Base-by-base conservation (phyloP, 805 yeast species). In the Ogataea methanolica region DNA sequence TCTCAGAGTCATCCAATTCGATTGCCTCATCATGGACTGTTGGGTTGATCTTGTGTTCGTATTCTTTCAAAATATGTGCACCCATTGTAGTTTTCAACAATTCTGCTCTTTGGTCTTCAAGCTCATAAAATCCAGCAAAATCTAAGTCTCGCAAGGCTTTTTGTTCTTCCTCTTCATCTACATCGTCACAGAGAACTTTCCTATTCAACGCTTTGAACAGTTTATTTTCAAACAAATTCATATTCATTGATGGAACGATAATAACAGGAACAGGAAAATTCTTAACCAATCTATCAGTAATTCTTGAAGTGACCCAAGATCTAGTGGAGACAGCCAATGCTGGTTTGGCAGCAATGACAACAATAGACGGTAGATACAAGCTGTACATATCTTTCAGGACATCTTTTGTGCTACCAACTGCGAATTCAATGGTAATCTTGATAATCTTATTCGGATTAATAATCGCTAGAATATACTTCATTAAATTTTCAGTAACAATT, bases 201-300 rank as follows among this genome's bases (percentile, higher is more conserved):
- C 62, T 50, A 39, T 59, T 58, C 37, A 70, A 41, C 8, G 65
- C 60, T 15, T 63, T 65, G 45, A 74, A 73, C 35, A 81, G 57
- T 12, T 65, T 56, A 4, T 53, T 49, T 57, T 82, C 86, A 63
- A 77, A 82, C n/a, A 63, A 52, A 39, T 69, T 69, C 79, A 80
- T 73, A 47, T 81, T 79, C 51, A 70, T 61, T 2, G 86, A 80
- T 1, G 90, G 86, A 0, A 80, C 83, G 42, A 83, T 76, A 22
- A 84, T 72, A n/a, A 81, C 76, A 0, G 91, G 90, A 15, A 83
- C 73, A 4, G 83, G 80, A 54, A 75, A 81, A 56, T 76, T 78
- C 57, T 79, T 81, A 29, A 84, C 85, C 41, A 83, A 68, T 42
- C 87, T 67, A 59, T 83, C 88, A 22, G 85, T 75, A 36, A 85